Evolutionary conservation across 2,329 filamentous ascomycete genomes (phyloP).

Genomic region (Neofusicoccum umdonicola): DNA sequence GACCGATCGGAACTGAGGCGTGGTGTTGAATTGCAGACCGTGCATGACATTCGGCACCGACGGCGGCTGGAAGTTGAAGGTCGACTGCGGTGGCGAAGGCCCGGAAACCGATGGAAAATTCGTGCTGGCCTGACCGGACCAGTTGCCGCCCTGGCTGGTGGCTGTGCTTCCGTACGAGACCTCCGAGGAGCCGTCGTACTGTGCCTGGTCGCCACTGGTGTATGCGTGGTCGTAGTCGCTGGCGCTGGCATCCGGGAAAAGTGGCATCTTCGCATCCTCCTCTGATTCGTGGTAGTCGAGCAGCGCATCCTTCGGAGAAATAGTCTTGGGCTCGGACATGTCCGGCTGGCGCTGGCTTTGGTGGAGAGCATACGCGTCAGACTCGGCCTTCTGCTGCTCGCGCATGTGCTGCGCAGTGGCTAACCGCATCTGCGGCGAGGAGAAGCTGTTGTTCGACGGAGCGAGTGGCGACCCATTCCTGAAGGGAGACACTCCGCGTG

Average conservation of each 20-base stretch:
- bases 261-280: constrained; percentile 65
- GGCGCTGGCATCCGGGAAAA: constrained; percentile 66
- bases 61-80: constrained; percentile 49
- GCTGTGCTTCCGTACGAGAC: constrained; percentile 44
- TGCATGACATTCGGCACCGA: constrained; percentile 33
- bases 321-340: constrained; percentile 66
- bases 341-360: constrained; percentile 39
- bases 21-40: constrained; percentile 32
- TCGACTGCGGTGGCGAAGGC: constrained; percentile 27
- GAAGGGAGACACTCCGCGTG: constrained; percentile 78
- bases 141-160: constrained; percentile 39
- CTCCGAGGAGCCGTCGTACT: constrained; percentile 37
- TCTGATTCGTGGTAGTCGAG: constrained; percentile 79
- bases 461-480: constrained; percentile 58
- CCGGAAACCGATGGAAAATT: constrained; percentile 29
- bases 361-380: constrained; percentile 52
- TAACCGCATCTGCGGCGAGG: constrained; percentile 34
- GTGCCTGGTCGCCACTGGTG: constrained; percentile 40
- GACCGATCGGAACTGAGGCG: constrained; percentile 34
- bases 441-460: constrained; percentile 44
- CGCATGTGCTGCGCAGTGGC: constrained; percentile 57
- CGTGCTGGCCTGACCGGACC: constrained; percentile 24
- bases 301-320: constrained; percentile 89
- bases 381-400: constrained; percentile 61
- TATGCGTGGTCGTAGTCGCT: constrained; percentile 51